Conservation (phyloP, 306 rosid genomes). For the Trifolium repens region DNA sequence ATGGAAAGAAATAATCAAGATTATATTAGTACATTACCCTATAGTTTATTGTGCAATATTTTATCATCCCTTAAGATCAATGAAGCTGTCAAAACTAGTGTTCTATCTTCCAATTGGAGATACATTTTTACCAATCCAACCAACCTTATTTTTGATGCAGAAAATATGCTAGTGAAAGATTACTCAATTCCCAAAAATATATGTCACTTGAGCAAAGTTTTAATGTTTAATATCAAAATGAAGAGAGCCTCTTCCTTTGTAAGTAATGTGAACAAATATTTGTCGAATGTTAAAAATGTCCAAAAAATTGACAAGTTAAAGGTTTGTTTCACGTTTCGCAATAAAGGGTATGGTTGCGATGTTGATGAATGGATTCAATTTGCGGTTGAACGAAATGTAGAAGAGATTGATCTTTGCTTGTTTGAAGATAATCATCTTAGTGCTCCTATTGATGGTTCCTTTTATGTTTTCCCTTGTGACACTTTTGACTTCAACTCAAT, state of each 20-base stretch:
- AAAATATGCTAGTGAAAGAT: slow-evolving; percentile 39
- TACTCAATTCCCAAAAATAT: neutral
- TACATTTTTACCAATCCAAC: slow-evolving; percentile 26
- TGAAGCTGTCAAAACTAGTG: slow-evolving; percentile 46
- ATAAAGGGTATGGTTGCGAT: neutral
- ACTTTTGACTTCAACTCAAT: neutral
- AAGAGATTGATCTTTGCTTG: slow-evolving; percentile 48
- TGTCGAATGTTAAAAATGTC: slow-evolving; percentile 9
- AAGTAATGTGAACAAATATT: slow-evolving; percentile 10
- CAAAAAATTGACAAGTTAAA: slow-evolving; percentile 32
- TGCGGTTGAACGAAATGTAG: slow-evolving; percentile 30
- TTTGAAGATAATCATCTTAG: slow-evolving; percentile 31
- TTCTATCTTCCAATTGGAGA: slow-evolving; percentile 41
- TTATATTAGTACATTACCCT: slow-evolving; percentile 39
- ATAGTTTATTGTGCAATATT: slow-evolving; percentile 31
- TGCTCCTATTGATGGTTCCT: slow-evolving; percentile 8
- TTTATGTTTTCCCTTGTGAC: slow-evolving; percentile 44
- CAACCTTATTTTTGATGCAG: slow-evolving; percentile 38
- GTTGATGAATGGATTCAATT: slow-evolving; percentile 44
- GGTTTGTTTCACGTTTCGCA: slow-evolving; percentile 41
- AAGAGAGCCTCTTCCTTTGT: slow-evolving; percentile 29
- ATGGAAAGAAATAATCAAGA: slow-evolving; percentile 33
- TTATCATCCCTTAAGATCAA: slow-evolving; percentile 27
- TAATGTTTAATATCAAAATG: neutral
- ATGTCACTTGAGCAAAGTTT: neutral